Evolutionary conservation across 345 rosid species (phyloP).

Genomic region (Cardamine occulta): DNA sequence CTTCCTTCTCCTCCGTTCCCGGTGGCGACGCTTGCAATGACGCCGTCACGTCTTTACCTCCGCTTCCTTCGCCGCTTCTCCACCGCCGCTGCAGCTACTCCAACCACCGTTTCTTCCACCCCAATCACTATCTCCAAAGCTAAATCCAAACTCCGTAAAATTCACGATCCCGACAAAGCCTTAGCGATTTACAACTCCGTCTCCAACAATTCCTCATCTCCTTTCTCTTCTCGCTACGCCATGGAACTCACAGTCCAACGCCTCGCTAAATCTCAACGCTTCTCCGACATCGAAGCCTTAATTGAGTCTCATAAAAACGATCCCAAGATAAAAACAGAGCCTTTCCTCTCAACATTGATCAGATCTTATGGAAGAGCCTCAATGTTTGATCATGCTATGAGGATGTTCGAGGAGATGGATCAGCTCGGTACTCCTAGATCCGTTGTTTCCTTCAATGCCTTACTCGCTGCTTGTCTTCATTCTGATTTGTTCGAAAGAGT

Average conservation of each 20-base stretch:
- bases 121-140: slow-evolving; percentile 65
- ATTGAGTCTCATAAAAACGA: slow-evolving; percentile 67
- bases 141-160: slow-evolving; percentile 65
- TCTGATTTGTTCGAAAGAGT: slow-evolving; percentile 51
- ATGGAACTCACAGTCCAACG: slow-evolving; percentile 75
- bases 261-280: slow-evolving; percentile 73
- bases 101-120: slow-evolving; percentile 19
- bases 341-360: slow-evolving; percentile 65
- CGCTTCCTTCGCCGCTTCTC: slow-evolving; percentile 58
- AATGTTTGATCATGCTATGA: slow-evolving; percentile 65
- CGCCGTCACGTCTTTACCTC: slow-evolving; percentile 52
- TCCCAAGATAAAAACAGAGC: slow-evolving; percentile 62
- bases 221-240: slow-evolving; percentile 66
- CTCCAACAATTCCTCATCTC: slow-evolving; percentile 52
- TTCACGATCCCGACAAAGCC: slow-evolving; percentile 79
- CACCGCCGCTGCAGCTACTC: slow-evolving; percentile 37
- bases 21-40: slow-evolving; percentile 24
- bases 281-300: slow-evolving; percentile 62
- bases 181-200: slow-evolving; percentile 64
- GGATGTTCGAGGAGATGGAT: slow-evolving; percentile 62
- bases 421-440: slow-evolving; percentile 64
- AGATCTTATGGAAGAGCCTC: slow-evolving; percentile 77
- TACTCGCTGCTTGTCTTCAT: slow-evolving; percentile 58
- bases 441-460: slow-evolving; percentile 61
- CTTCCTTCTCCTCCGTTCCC: not conserved